These are phyloP conservation scores for Artemisia tridentata DNA, from an alignment of 129 eudicot species.

Conservation along the genomic window DNA sequence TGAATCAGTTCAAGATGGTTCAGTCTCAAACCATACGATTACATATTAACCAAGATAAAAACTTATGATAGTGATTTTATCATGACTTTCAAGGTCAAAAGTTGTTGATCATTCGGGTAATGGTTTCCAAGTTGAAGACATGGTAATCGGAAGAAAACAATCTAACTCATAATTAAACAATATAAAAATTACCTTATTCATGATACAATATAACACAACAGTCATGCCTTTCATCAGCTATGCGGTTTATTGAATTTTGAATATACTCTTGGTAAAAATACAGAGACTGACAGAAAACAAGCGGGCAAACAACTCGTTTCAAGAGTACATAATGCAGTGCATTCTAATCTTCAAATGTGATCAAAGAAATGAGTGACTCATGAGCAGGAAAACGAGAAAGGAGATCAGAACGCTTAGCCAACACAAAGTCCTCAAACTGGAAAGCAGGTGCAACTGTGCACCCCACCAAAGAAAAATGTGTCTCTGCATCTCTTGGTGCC, in stretches of 20 bases:
- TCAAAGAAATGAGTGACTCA: slow-evolving; percentile 55
- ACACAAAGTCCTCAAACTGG: slow-evolving; percentile 89
- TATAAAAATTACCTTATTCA: no score
- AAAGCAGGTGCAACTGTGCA: slow-evolving; percentile 98
- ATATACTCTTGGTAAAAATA: neutral
- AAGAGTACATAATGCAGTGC: slow-evolving; percentile 3
- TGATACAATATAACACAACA: neutral
- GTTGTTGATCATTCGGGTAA: no score
- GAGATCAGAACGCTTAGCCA: slow-evolving; percentile 72
- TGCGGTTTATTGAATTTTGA: neutral
- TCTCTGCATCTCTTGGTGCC: slow-evolving; percentile 52
- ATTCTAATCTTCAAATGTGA: slow-evolving; percentile 37
- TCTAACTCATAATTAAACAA: neutral
- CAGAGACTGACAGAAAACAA: neutral
- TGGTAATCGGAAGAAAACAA: neutral
- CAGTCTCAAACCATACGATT: no score
- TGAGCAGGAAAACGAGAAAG: slow-evolving; percentile 56
- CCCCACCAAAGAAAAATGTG: slow-evolving; percentile 83
- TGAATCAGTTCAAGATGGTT: no score
- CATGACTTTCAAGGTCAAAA: no score
- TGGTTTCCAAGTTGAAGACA: neutral
- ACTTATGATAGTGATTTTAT: no score
- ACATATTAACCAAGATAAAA: no score
- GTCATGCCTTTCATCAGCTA: slow-evolving; percentile 9
- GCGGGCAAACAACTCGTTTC: neutral